Conservation (phyloP, 139 green algal species). For the Chlamydomonas incerta region DNA sequence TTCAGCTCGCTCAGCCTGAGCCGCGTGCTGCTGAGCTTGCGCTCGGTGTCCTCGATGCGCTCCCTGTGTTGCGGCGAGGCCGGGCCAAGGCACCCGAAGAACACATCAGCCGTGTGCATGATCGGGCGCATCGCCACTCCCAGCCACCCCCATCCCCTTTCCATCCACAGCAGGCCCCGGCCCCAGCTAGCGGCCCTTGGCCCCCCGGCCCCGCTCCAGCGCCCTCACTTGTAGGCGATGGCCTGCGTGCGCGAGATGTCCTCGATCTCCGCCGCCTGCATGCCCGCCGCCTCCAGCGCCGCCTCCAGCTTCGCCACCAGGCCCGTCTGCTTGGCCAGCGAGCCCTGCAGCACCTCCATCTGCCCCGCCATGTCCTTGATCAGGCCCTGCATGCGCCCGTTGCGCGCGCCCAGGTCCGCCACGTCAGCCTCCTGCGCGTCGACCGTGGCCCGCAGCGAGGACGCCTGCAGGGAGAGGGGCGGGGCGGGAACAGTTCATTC, state of each 20-base stretch:
- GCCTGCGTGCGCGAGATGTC: slow-evolving; percentile 23
- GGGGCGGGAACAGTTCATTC: neutral
- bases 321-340: slow-evolving; percentile 20
- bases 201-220: neutral
- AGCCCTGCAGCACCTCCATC: slow-evolving; percentile 38
- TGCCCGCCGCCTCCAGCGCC: slow-evolving; percentile 33
- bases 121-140: too few species aligned
- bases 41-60: slow-evolving; percentile 36
- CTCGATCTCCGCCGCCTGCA: slow-evolving; percentile 34
- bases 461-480: neutral
- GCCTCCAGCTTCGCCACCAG: slow-evolving; percentile 44
- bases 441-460: neutral
- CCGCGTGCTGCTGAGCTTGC: slow-evolving; percentile 19
- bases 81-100: neutral
- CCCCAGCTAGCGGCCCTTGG: neutral
- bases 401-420: neutral
- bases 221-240: slow-evolving; percentile 7
- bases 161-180: too few species aligned
- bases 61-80: neutral
- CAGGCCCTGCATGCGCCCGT: slow-evolving; percentile 35
- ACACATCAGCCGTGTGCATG: neutral
- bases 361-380: slow-evolving; percentile 41
- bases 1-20: slow-evolving; percentile 17
- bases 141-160: too few species aligned
- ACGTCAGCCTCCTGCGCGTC: neutral